Conservation (phyloP, 2,329 filamentous ascomycete species). For the Drechslerella dactyloides region DNA sequence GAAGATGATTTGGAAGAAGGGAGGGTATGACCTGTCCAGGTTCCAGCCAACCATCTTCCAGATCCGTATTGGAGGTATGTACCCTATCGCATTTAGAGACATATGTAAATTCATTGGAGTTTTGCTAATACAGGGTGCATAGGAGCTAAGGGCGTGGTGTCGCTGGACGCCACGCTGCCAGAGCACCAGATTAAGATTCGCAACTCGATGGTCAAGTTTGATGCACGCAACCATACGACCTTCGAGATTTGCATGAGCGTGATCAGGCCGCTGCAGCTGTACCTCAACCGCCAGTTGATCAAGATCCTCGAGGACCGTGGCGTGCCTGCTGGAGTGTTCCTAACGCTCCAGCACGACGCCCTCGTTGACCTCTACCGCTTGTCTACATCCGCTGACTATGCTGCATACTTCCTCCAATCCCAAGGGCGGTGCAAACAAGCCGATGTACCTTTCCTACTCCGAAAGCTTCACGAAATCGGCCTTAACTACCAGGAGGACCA, state of each 20-base stretch:
- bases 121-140: no score
- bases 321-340: slow-evolving; percentile 67
- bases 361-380: slow-evolving; percentile 67
- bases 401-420: slow-evolving; percentile 69
- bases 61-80: slow-evolving; percentile 70
- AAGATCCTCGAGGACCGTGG: slow-evolving; percentile 84
- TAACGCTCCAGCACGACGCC: slow-evolving; percentile 69
- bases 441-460: slow-evolving; percentile 68
- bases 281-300: slow-evolving; percentile 79
- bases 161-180: slow-evolving; percentile 68
- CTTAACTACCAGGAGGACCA: slow-evolving; percentile 71
- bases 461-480: slow-evolving; percentile 64
- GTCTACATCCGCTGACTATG: slow-evolving; percentile 67
- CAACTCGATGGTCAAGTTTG: slow-evolving; percentile 80
- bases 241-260: slow-evolving; percentile 76
- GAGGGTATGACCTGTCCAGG: slow-evolving; percentile 59
- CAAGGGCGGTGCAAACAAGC: slow-evolving; percentile 67
- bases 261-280: slow-evolving; percentile 70
- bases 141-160: slow-evolving; percentile 79
- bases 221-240: slow-evolving; percentile 63
- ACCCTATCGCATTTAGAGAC: neutral
- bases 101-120: no score
- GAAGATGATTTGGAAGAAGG: slow-evolving; percentile 65
- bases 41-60: slow-evolving; percentile 71
- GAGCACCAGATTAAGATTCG: slow-evolving; percentile 70